phyloP scores from a whole-genome alignment of 2,329 filamentous ascomycete species.

The Orbilia quercus region DNA sequence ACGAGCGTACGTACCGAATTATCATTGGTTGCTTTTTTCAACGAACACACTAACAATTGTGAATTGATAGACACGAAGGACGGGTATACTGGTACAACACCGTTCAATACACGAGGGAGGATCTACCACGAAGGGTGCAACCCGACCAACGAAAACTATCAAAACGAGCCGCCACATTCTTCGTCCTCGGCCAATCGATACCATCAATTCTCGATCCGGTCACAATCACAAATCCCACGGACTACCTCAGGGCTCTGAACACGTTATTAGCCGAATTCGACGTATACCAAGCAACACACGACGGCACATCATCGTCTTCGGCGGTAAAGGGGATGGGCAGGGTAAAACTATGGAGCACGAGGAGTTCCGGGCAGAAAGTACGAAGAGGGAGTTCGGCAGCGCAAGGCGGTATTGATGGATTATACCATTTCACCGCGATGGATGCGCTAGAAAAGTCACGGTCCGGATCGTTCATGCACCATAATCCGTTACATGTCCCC shows the following conservation, averaged over 20 bases:
- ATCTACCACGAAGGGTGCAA: constrained; percentile 83
- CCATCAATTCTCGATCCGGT: constrained; percentile 90
- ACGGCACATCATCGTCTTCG: constrained; percentile 76
- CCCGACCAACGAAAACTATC: constrained; percentile 85
- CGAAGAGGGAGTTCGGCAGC: constrained; percentile 53
- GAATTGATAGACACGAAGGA: constrained; percentile 79
- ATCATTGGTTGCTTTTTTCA: no score
- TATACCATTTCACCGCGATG: constrained; percentile 54
- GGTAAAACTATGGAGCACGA: constrained; percentile 49
- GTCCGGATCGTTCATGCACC: constrained; percentile 31
- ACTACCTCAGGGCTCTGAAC: constrained; percentile 88
- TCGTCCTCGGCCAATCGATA: constrained; percentile 90
- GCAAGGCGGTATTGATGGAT: constrained; percentile 49
- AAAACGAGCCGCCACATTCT: constrained; percentile 87
- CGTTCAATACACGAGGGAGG: constrained; percentile 84
- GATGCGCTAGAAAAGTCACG: constrained; percentile 44
- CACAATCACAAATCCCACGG: constrained; percentile 78
- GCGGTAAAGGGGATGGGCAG: constrained; percentile 62
- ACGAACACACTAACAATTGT: background rate
- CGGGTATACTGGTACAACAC: constrained; percentile 99
- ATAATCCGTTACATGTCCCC: constrained; percentile 41
- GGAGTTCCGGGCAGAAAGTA: constrained; percentile 45
- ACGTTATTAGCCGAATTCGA: constrained; percentile 91
- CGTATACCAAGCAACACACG: constrained; percentile 87
- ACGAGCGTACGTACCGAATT: constrained; percentile 79